Evolutionary conservation across 768 basidiomycete species (phyloP), one percentile per base, ranked within the genome.

Genomic region (Xerocomus spinulosus): DNA sequence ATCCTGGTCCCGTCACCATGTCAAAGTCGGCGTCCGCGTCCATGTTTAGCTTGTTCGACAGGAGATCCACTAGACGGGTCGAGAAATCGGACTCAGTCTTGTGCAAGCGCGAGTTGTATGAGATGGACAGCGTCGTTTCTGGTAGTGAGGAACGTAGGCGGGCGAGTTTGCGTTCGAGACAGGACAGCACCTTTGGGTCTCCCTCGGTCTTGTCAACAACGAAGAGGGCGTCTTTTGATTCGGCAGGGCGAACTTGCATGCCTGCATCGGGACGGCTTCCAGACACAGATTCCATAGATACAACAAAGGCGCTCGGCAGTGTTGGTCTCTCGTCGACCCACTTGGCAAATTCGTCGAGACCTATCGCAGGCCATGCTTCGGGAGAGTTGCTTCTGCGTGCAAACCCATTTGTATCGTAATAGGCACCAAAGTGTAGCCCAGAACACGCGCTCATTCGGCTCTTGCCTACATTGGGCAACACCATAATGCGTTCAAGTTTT

Each of bases 401-500:
- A 46, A 63, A 50, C 34, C 33, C 55, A 41, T 53, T 63, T 35
- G 61, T 46, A 50, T 75, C 71, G 51, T 82, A 83, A 63, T 82
- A 83, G 8, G 66, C 66, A 3, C 63, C 65, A 51, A 83, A 78
- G 2, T 68, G 63, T 71, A 71, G 74, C 42, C 67, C 62, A 52
- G 70, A 73, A 65, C 81, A 85, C 4, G 68, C 61, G 1, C 78
- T 76, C 28, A 83, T 68, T 30, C 78, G 72, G 39, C 76, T 77
- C 48, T 76, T 75, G 7, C 76, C 77, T 4, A 82, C 80, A 49
- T 80, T 79, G 3, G 82, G 82, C 5, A 85, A 70, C 23, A 84
- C 79, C 29, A 83, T 69, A 3, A 75, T 83, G 5, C 81, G 73
- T 53, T 78, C 73, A 24, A 82, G 70, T 6, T 54, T 59, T 42